Evolutionary conservation across 805 yeast genomes (phyloP).

Genomic region (Schwanniomyces pseudopolymorphus): DNA sequence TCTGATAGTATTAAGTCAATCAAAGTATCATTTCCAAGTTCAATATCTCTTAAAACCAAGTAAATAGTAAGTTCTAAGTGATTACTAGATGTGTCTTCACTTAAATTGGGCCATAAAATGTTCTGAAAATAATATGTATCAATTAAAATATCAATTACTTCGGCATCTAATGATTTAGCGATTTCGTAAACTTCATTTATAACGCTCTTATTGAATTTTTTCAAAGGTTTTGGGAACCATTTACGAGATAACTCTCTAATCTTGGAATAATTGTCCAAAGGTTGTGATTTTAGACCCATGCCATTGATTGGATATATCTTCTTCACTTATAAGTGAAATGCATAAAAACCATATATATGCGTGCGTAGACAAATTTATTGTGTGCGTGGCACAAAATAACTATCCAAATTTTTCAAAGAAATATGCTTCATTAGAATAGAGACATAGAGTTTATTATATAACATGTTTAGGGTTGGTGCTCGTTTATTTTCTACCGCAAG

Average conservation of each 20-base stretch:
- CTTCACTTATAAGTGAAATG: not conserved
- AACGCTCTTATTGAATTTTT: slow-evolving; percentile 13
- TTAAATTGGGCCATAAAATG: slow-evolving; percentile 44
- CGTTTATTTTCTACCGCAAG: slow-evolving; percentile 19
- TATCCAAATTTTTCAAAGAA: slow-evolving; percentile 4
- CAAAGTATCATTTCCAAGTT: slow-evolving; percentile 6
- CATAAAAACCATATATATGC: not conserved
- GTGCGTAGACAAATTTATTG: not conserved
- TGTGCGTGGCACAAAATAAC: not conserved
- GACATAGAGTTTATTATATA: not conserved
- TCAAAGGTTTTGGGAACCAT: slow-evolving; percentile 19
- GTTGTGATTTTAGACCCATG: not conserved
- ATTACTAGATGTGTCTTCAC: slow-evolving; percentile 36
- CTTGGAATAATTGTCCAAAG: not conserved
- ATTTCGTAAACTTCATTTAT: slow-evolving; percentile 16
- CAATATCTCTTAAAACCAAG: slow-evolving; percentile 15
- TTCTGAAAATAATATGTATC: slow-evolving; percentile 21
- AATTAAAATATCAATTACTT: slow-evolving; percentile 8
- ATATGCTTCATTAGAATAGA: not conserved
- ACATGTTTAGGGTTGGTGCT: slow-evolving; percentile 3
- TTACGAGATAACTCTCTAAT: slow-evolving; percentile 8
- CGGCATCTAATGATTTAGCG: not conserved
- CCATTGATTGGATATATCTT: not conserved
- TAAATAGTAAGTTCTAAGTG: slow-evolving; percentile 36
- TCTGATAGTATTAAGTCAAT: slow-evolving; percentile 15